Base-by-base conservation (phyloP, 169 alveolate genomes). In the Eimeria maxima region DNA sequence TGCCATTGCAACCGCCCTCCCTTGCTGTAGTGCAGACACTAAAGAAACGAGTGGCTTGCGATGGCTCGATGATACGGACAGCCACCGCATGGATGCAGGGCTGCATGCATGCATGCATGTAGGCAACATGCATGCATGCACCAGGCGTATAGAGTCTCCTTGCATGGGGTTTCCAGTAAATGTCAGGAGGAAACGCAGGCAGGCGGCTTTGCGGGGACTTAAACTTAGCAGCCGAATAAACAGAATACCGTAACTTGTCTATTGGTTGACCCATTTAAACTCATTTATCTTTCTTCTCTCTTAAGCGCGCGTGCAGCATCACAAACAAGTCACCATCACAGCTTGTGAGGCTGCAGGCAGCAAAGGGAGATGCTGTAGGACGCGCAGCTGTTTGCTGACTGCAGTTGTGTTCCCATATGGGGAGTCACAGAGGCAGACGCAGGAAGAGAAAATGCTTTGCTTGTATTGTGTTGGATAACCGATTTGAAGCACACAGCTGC, bases 31-130 rank as follows among this genome's bases (percentile, higher is more conserved):
- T 38, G 16, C 86, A 74, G 86, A 42, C 86, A 80, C 90, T 22
- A 27, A 50, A 24, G 50, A 50, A 53, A 29, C 38, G 60, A 74
- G 16, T 20, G 86, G 18, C 20, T 74, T 60, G 50, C 33, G 57
- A 20, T 57, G 22, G 13, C 73, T 45, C 47, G 47, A 47, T 42
- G 44, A 14, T 6, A 38, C 47, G n/a, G 47, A 57, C 50, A n/a
- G 14, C 57, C 65, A 42, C 20, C n/a, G 90, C 90, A n/a, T 80
- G 90, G 73, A 80, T 80, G 90, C 50, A 18, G 42, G 47, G 47
- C 24, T 27, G 33, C 84, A 38, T 74, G 47, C 84, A 74, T 8
- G 84, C 84, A 63, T 3, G 38, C 74, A 14, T 5, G 11, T 11
- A 50, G 57, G 57, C 5, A 50, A 11, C 57, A 50, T 50, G 5